These are phyloP conservation scores for Rhodotorula diobovata DNA, from an alignment of 768 basidiomycete genomes.

Conservation along the genomic window DNA sequence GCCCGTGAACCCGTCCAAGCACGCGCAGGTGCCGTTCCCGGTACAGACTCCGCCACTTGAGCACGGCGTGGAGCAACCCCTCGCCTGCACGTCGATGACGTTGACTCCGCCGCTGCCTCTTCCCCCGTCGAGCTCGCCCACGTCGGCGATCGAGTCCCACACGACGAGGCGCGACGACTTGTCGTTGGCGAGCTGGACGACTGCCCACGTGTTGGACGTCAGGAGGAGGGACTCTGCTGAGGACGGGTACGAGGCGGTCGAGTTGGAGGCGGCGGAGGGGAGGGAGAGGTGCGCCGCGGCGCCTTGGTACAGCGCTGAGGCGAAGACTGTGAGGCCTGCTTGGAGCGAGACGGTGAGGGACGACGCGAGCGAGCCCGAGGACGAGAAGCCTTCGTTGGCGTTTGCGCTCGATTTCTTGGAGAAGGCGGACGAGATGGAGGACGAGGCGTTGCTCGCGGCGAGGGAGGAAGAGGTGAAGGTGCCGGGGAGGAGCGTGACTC, in stretches of 20 bases:
- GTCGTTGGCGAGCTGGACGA: constrained; percentile 29
- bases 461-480: constrained; percentile 28
- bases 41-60: constrained; percentile 69
- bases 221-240: constrained; percentile 28
- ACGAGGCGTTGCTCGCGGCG: constrained; percentile 10
- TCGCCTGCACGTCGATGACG: constrained; percentile 67
- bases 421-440: constrained; percentile 9
- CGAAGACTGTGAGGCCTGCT: constrained; percentile 65
- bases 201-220: constrained; percentile 6
- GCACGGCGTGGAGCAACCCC: constrained; percentile 70
- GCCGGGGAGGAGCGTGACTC: constrained; percentile 35
- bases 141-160: constrained; percentile 74
- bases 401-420: not conserved
- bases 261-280: constrained; percentile 47
- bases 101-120: constrained; percentile 53
- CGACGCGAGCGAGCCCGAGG: constrained; percentile 49
- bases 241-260: not conserved
- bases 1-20: constrained; percentile 70
- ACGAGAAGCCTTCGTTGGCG: constrained; percentile 51
- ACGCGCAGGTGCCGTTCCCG: constrained; percentile 64
- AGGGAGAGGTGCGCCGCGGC: constrained; percentile 60
- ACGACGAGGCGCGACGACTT: constrained; percentile 56
- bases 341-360: constrained; percentile 56
- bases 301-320: constrained; percentile 62
- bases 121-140: constrained; percentile 61